Evolutionary conservation across 176 grass and related monocot species (phyloP).

Genomic region (Typha latifolia): DNA sequence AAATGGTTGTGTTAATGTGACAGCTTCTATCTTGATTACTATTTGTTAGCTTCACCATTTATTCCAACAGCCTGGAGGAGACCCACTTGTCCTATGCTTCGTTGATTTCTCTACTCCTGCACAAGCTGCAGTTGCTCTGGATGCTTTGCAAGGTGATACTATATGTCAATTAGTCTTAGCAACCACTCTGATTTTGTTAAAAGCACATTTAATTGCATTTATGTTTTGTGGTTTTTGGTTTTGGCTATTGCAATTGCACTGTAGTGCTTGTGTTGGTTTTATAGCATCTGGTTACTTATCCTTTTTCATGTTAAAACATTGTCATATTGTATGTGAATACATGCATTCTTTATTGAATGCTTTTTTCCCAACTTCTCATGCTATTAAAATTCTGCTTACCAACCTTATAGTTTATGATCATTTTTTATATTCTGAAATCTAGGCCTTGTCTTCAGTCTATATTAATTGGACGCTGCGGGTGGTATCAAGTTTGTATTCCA

Average conservation of each 20-base stretch:
- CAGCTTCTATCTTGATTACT: conserved; percentile 5
- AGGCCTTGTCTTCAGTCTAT: too few relatives aligned
- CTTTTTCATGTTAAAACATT: too few relatives aligned
- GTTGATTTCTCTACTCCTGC: conserved; percentile 51
- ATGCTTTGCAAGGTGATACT: conserved; percentile 50
- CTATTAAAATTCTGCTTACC: too few relatives aligned
- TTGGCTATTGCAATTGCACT: neutral
- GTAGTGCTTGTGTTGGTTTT: neutral
- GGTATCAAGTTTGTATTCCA: neutral
- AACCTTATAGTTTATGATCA: too few relatives aligned
- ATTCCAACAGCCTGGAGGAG: conserved; percentile 66
- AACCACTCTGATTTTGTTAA: conserved; percentile 5
- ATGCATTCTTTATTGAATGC: too few relatives aligned
- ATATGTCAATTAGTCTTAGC: conserved; percentile 9
- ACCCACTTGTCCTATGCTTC: conserved; percentile 67
- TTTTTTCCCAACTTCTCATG: too few relatives aligned
- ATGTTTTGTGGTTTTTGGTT: conserved; percentile 4
- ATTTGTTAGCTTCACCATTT: conserved; percentile 18
- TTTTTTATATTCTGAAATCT: too few relatives aligned
- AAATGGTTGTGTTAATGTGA: neutral
- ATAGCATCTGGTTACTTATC: too few relatives aligned
- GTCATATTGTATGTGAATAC: too few relatives aligned
- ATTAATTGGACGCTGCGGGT: too few relatives aligned
- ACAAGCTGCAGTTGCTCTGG: conserved; percentile 40
- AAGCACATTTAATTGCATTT: conserved; percentile 5